Conservation (phyloP, 306 rosid species). For the Prunus kanzakura region DNA sequence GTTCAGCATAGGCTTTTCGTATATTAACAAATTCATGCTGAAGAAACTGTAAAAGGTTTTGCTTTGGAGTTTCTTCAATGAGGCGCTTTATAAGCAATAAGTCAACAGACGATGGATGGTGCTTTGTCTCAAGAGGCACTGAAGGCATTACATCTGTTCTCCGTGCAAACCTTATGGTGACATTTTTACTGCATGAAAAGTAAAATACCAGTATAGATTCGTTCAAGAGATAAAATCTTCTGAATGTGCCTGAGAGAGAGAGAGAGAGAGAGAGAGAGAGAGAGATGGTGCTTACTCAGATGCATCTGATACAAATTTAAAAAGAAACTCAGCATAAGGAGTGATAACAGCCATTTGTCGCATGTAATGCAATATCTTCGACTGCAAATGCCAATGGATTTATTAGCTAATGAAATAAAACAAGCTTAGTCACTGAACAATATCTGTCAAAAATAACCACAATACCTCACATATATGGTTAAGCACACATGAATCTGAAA, state of each 20-base stretch:
- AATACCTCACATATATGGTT: not conserved
- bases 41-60: constrained; percentile 83
- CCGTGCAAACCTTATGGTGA: constrained; percentile 78
- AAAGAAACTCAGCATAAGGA: constrained; percentile 71
- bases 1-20: constrained; percentile 80
- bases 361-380: constrained; percentile 93
- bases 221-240: constrained; percentile 12
- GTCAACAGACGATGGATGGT: constrained; percentile 93
- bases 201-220: constrained; percentile 12
- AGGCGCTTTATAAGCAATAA: constrained; percentile 85
- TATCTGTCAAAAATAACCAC: constrained; percentile 14
- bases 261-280: constrained; percentile 17
- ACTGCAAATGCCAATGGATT: constrained; percentile 56
- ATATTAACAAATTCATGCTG: constrained; percentile 92
- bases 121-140: constrained; percentile 89
- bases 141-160: constrained; percentile 99
- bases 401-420: constrained; percentile 16
- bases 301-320: constrained; percentile 74
- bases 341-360: constrained; percentile 87
- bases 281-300: constrained; percentile 61
- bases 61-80: constrained; percentile 78
- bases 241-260: not conserved
- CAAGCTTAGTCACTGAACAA: not conserved
- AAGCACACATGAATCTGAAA: constrained; percentile 13
- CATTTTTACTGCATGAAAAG: constrained; percentile 65